These are phyloP conservation scores for Kurtzmaniella cleridarum DNA, from an alignment of 805 yeast species.

Conservation along the genomic window DNA sequence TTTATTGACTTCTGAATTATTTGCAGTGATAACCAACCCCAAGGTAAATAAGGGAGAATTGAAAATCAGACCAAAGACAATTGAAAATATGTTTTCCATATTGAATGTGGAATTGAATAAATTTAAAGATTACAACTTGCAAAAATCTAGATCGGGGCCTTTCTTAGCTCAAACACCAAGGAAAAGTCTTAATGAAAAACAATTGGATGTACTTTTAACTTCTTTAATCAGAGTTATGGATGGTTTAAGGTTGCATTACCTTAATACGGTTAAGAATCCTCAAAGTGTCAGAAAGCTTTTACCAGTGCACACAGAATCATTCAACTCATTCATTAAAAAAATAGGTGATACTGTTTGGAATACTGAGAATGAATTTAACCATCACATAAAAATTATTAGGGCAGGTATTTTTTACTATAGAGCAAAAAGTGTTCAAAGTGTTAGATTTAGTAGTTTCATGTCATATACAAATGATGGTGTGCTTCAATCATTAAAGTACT, in stretches of 20 bases:
- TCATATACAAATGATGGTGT: conserved; percentile 1
- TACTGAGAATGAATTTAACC: no score
- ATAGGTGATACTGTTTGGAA: no score
- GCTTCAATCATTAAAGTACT: not conserved
- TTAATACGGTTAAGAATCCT: no score
- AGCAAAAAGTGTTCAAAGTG: no score
- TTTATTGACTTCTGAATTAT: conserved; percentile 21
- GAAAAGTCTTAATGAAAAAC: conserved; percentile 18
- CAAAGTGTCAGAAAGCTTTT: no score
- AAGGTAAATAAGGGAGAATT: conserved; percentile 13
- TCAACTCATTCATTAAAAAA: no score
- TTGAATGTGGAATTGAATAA: conserved; percentile 24
- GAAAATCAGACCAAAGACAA: conserved; percentile 22
- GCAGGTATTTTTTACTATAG: no score
- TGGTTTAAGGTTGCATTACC: conserved; percentile 11
- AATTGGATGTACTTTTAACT: conserved; percentile 16
- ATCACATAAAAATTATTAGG: no score
- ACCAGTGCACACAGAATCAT: no score
- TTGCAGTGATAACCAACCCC: conserved; percentile 16
- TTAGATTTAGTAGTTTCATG: not conserved
- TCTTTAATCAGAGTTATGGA: conserved; percentile 20
- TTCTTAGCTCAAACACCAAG: conserved; percentile 13
- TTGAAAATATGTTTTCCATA: conserved; percentile 24
- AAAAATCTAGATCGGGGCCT: conserved; percentile 12
- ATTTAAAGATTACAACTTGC: conserved; percentile 23